These are phyloP conservation scores for Saturnispora quitensis DNA, from an alignment of 805 yeast species.

Conservation along the genomic window DNA sequence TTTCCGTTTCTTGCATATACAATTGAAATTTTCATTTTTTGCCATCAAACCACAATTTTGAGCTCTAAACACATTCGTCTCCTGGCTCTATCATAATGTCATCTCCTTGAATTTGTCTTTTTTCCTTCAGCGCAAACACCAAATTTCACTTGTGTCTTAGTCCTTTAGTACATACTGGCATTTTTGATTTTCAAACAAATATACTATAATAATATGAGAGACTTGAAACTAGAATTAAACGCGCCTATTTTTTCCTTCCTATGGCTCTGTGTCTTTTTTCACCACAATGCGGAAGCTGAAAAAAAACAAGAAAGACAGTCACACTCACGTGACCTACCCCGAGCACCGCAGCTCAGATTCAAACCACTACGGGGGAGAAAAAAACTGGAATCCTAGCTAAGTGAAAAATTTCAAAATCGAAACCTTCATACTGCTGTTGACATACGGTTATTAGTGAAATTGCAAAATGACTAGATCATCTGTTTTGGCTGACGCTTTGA, in stretches of 20 bases:
- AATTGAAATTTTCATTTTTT: too few species aligned
- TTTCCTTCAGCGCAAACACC: not conserved
- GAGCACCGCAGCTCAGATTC: not conserved
- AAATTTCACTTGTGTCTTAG: not conserved
- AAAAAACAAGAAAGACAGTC: not conserved
- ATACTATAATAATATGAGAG: not conserved
- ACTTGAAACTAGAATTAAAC: not conserved
- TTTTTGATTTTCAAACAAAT: slow-evolving; percentile 9
- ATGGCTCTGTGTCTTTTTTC: not conserved
- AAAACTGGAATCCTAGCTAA: not conserved
- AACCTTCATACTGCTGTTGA: not conserved
- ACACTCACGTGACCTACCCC: not conserved
- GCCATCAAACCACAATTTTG: too few species aligned
- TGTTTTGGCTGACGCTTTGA: slow-evolving; percentile 97
- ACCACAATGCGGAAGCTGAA: not conserved
- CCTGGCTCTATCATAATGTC: too few species aligned
- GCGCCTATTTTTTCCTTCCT: not conserved
- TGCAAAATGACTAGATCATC: slow-evolving; percentile 88
- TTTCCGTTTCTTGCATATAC: not conserved
- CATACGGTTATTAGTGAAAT: not conserved
- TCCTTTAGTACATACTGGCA: slow-evolving; percentile 18
- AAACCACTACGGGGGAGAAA: not conserved
- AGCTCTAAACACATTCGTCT: too few species aligned
- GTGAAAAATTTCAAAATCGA: slow-evolving; percentile 1
- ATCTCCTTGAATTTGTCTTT: not conserved